Percentiles rank a stretch among this genome's conserved stretches.
phyloP scores from a whole-genome alignment of 805 yeast species.

The Geotrichum ghanense region DNA sequence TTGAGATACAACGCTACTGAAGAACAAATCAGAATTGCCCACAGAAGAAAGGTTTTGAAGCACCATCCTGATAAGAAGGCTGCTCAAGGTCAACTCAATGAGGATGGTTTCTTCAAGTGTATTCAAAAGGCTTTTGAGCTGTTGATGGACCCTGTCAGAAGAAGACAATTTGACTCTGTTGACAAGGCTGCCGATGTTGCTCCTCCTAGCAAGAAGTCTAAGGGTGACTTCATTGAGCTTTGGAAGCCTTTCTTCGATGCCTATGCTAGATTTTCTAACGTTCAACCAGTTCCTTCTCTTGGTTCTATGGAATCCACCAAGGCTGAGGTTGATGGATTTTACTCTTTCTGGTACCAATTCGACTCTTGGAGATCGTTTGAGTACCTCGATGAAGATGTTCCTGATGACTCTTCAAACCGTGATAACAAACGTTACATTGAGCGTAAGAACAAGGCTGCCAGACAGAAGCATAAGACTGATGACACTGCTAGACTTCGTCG shows the following conservation, averaged over 20 bases:
- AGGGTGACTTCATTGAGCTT: conserved; percentile 78
- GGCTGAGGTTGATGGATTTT: conserved; percentile 77
- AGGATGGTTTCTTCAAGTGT: conserved; percentile 94
- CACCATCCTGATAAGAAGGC: conserved; percentile 99
- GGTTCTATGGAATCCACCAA: conserved; percentile 61
- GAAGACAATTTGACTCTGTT: conserved; percentile 92
- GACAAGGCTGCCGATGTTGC: conserved; percentile 77
- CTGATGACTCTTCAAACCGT: conserved; percentile 98
- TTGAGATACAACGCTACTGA: conserved; percentile 85
- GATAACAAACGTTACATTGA: conserved; percentile 98
- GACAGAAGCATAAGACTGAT: conserved; percentile 96
- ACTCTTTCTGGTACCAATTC: conserved; percentile 84
- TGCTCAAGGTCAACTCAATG: conserved; percentile 68
- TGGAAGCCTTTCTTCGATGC: conserved; percentile 88
- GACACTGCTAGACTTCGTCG: conserved; percentile 85
- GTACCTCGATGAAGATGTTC: conserved; percentile 97
- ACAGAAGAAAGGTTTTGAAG: conserved; percentile 89
- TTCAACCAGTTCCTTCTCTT: conserved; percentile 75
- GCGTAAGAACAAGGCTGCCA: conserved; percentile 91
- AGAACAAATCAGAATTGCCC: conserved; percentile 91
- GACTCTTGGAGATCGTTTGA: conserved; percentile 99
- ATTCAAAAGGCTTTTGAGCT: conserved; percentile 94
- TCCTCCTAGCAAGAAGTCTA: conserved; percentile 53
- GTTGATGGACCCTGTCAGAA: conserved; percentile 71
- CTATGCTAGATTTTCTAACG: conserved; percentile 88